Evolutionary conservation across 2,329 filamentous ascomycete genomes (phyloP), one percentile per base, ranked within the genome.

Genomic region (Phymatotrichopsis omnivora): DNA sequence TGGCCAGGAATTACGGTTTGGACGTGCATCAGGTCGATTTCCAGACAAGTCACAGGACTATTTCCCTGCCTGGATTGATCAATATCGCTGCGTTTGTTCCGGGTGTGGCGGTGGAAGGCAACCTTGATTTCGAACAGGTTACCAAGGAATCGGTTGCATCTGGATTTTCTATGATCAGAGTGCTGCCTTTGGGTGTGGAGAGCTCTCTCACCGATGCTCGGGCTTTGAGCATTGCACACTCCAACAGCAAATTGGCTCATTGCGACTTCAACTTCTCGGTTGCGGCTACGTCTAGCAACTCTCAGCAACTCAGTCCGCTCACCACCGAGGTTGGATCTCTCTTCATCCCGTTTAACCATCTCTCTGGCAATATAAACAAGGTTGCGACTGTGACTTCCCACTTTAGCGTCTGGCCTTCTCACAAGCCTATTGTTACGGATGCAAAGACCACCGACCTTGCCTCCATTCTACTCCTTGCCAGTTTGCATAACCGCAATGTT

Each of bases 1-100:
- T 98, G 55, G 80, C 86, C 45, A 80, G 89, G 48, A 82, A 93
- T 63, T 94, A 85, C 61, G 79, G 87, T 56, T 73, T 98, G 42
- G 78, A 84, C 28, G 78, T 98, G 46, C 76, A 78, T 61, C 80
- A 78, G 55, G 78, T 87, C 45, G 91, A 98, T 66, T 93, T 81
- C 67, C 86, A 94, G 69, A 89, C 85, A 35, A 95, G 91, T 66
- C 82, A 87, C 63, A 75, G 78, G 55, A 83, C 80, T 3, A 68
- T 85, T 34, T 71, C 79, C 32, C 72, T 87, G 28, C 82, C 83
- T 25, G 82, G 82, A 2, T 66, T 87, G 46, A 75, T 87, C 65
- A 87, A 86, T 60, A 71, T 86, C 52, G 79, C 80, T n/a, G 77
- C 82, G 11, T 87, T 87, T 56, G 80, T 87, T 39, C 82, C 82